phyloP scores from a whole-genome alignment of 1,139 yeast species.

The Protomyces inouyei region DNA sequence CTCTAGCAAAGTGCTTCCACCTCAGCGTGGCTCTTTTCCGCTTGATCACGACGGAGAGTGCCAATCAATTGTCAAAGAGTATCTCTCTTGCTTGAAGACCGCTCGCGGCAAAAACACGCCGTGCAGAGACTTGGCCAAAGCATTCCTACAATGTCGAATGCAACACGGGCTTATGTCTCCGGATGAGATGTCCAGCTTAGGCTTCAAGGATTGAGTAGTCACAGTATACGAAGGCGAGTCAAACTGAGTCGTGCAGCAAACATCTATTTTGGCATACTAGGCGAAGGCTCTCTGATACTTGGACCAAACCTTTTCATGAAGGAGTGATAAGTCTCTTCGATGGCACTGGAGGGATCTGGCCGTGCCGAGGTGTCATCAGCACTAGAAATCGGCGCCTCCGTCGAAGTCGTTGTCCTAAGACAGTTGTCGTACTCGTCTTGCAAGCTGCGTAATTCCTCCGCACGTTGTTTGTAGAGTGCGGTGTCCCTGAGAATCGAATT shows the following conservation, averaged over 20 bases:
- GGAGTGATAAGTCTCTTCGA: background rate
- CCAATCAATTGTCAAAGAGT: slow-evolving; percentile 20
- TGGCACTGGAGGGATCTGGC: background rate
- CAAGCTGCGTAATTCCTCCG: background rate
- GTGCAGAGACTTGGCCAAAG: slow-evolving; percentile 25
- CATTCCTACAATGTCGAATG: slow-evolving; percentile 28
- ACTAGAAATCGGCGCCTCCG: background rate
- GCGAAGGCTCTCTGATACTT: background rate
- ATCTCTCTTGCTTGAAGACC: slow-evolving; percentile 19
- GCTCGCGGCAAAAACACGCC: slow-evolving; percentile 17
- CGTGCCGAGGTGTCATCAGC: background rate
- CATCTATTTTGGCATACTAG: background rate
- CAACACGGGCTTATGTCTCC: slow-evolving; percentile 24
- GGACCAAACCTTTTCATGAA: background rate
- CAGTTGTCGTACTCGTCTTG: background rate
- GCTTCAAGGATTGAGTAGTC: background rate
- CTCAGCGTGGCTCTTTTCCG: slow-evolving; percentile 28
- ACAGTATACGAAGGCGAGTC: too few relatives aligned
- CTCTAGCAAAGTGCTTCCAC: slow-evolving; percentile 19
- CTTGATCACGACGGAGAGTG: slow-evolving; percentile 29
- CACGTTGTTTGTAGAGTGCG: background rate
- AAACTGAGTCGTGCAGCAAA: too few relatives aligned
- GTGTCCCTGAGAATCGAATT: background rate
- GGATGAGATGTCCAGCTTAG: slow-evolving; percentile 25
- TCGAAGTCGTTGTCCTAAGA: background rate